phyloP scores from a whole-genome alignment of 2,329 filamentous ascomycete genomes.

The Colletotrichum theobromicola region DNA sequence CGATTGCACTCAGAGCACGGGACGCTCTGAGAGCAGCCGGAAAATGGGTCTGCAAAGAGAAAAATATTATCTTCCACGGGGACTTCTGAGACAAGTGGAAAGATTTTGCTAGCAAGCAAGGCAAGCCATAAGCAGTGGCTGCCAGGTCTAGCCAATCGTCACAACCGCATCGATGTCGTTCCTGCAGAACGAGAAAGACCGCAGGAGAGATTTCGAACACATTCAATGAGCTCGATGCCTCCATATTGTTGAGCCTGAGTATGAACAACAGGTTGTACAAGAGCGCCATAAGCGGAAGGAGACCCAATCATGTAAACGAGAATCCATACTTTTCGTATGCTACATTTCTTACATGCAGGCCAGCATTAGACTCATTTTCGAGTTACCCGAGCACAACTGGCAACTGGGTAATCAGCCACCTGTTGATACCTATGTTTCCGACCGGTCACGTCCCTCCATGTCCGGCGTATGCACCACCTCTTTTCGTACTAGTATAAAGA shows the following conservation, averaged over 20 bases:
- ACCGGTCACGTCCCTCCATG: neutral
- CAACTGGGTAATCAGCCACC: neutral
- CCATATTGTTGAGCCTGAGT: accelerated
- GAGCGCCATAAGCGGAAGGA: neutral
- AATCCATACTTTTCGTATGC: neutral
- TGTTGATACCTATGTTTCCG: neutral
- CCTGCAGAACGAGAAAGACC: neutral
- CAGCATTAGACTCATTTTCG: neutral
- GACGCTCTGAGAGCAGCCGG: neutral
- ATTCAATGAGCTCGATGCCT: neutral
- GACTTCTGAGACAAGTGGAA: neutral
- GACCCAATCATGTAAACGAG: neutral
- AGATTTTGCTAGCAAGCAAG: neutral
- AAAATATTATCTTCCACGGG: neutral
- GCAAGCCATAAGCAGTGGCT: neutral
- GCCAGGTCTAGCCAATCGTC: neutral
- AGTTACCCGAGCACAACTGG: neutral
- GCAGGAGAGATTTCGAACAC: no score
- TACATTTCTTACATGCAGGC: neutral
- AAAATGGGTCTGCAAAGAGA: neutral
- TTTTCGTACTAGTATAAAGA: no score
- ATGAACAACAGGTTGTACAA: neutral
- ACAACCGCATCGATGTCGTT: neutral
- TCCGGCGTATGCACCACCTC: accelerated
- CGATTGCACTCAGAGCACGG: neutral